Conservation (phyloP, 108 stramenopile genomes). For the Epithemia pelagica region DNA sequence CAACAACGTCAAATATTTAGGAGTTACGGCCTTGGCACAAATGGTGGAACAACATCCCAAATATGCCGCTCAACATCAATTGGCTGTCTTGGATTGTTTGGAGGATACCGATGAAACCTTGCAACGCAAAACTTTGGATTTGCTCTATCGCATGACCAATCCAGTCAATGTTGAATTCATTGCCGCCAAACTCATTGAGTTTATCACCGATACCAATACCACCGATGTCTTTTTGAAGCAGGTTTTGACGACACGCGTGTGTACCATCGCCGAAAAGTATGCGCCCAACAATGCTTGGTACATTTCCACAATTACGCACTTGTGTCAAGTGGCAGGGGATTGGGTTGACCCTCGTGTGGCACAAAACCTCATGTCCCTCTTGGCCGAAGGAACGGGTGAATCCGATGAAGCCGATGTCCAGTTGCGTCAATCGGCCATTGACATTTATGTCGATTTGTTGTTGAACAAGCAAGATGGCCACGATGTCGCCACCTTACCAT, state of each 20-base stretch:
- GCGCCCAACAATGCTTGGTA: slow-evolving; percentile 96
- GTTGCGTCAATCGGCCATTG: slow-evolving; percentile 88
- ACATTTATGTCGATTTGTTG: slow-evolving; percentile 78
- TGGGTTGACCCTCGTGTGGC: slow-evolving; percentile 87
- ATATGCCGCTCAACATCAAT: slow-evolving; percentile 96
- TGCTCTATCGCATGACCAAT: slow-evolving; percentile 97
- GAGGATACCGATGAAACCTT: slow-evolving; percentile 98
- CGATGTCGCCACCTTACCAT: slow-evolving; percentile 43
- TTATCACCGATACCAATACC: slow-evolving; percentile 65
- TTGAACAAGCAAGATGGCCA: slow-evolving; percentile 39
- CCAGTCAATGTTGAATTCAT: slow-evolving; percentile 98
- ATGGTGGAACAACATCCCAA: slow-evolving; percentile 95
- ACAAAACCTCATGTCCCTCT: slow-evolving; percentile 89
- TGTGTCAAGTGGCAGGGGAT: slow-evolving; percentile 94
- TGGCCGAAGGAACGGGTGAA: slow-evolving; percentile 96
- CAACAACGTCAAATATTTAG: slow-evolving; percentile 97
- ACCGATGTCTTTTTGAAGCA: slow-evolving; percentile 86
- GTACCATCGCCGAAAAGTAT: slow-evolving; percentile 91
- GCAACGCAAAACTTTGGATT: slow-evolving; percentile 94
- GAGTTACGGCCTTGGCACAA: slow-evolving; percentile 92
- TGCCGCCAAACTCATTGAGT: slow-evolving; percentile 81
- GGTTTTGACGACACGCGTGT: slow-evolving; percentile 89
- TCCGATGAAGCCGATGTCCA: slow-evolving; percentile 83
- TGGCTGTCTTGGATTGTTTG: slow-evolving; percentile 98
- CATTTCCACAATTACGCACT: slow-evolving; percentile 66